Percentiles rank a stretch among this genome's conserved stretches.
These are phyloP conservation scores for Musa beccarii DNA, from an alignment of 176 grass and related monocot genomes.

Conservation along the genomic window DNA sequence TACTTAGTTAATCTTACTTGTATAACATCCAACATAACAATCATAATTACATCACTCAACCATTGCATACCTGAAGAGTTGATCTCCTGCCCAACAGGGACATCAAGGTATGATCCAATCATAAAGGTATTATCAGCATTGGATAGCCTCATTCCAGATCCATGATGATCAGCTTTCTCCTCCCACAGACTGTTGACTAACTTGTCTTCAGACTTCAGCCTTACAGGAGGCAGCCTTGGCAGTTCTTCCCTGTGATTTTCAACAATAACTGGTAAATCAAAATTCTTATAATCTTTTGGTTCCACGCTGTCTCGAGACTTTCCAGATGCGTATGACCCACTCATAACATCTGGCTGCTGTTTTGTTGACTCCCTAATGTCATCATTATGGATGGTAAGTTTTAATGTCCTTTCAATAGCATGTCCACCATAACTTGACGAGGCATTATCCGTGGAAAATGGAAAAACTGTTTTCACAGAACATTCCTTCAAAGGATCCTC, in stretches of 20 bases:
- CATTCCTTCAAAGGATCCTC: slow-evolving; percentile 67
- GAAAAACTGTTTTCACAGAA: slow-evolving; percentile 67
- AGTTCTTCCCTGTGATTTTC: slow-evolving; percentile 58
- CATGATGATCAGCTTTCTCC: slow-evolving; percentile 58
- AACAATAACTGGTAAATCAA: slow-evolving; percentile 50
- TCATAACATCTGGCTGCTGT: slow-evolving; percentile 40
- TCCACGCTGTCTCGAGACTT: slow-evolving; percentile 34
- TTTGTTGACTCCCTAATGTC: slow-evolving; percentile 39
- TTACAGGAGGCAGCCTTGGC: slow-evolving; percentile 81
- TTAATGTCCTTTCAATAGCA: slow-evolving; percentile 33
- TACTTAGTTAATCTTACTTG: background rate
- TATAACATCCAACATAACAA: background rate
- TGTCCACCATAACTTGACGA: slow-evolving; percentile 55
- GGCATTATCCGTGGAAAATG: slow-evolving; percentile 51
- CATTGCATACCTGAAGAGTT: slow-evolving; percentile 61
- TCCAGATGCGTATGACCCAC: slow-evolving; percentile 28
- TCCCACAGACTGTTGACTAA: slow-evolving; percentile 88
- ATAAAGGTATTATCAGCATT: slow-evolving; percentile 71
- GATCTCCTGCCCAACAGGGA: slow-evolving; percentile 88
- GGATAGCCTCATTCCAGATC: slow-evolving; percentile 48
- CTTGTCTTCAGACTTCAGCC: slow-evolving; percentile 91
- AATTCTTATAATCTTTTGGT: slow-evolving; percentile 40
- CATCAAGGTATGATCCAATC: slow-evolving; percentile 94
- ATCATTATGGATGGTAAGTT: slow-evolving; percentile 34
- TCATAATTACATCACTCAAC: background rate